Conservation (phyloP, 768 basidiomycete species). For the Tricholoma saponaceum region DNA sequence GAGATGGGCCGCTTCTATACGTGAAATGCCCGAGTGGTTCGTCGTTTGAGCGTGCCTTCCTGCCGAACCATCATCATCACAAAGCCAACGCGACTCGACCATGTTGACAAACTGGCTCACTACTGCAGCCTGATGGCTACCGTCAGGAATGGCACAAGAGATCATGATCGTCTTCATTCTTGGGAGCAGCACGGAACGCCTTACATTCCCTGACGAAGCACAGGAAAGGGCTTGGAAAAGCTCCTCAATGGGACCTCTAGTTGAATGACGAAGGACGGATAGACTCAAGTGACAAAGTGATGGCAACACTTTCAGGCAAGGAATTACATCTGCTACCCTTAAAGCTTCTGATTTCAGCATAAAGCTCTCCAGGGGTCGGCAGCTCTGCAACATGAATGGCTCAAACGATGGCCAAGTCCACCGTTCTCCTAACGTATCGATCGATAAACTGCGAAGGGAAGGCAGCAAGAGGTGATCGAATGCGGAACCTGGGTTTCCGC, state of each 20-base stretch:
- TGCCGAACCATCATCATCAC: background rate
- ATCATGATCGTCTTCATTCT: background rate
- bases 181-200: background rate
- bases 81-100: background rate
- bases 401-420: background rate
- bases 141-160: background rate
- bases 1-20: background rate
- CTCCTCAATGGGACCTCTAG: background rate
- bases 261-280: too few relatives aligned
- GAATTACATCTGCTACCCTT: background rate
- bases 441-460: background rate
- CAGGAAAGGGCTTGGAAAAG: background rate
- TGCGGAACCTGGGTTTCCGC: too few relatives aligned
- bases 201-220: background rate
- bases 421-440: background rate
- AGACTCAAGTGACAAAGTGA: background rate
- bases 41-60: background rate
- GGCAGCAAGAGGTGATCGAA: background rate
- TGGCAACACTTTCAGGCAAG: background rate
- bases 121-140: background rate
- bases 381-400: background rate
- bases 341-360: background rate
- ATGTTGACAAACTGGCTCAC: background rate
- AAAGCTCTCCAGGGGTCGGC: background rate
- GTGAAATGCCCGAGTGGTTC: background rate